Base-by-base conservation (phyloP, 1,284 basidiomycete species). In the Sphagnurus paluster region DNA sequence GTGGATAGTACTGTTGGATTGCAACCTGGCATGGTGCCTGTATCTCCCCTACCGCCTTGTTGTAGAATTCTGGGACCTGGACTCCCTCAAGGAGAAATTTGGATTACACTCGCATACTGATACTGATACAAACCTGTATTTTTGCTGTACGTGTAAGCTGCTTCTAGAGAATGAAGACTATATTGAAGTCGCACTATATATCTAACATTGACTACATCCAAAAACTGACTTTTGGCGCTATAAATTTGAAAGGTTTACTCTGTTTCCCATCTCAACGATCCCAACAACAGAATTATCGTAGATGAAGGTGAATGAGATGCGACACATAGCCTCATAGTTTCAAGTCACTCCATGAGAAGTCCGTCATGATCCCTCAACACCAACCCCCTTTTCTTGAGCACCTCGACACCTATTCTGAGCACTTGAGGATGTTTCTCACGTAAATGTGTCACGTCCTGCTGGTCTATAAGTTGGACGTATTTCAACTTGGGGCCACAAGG, bases 61-160 rank as follows among this genome's bases (percentile, higher is more conserved):
- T 4, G 90, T 93, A 39, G 93, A 97, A 66, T 96, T 96, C 63
- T 96, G 90, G 84, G 88, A 90, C 55, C 77, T 93, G 20, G 87
- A 90, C 55, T 71, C 76, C 38, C 74, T 97, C 36, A 85, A 83
- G 47, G 93, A 96, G 64, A 95, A 93, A 67, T 83, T 83, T 46
- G 75, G 92, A 54, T 72, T 88, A 44, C 77, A 88, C 56, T 87
- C 82, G 4, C 82, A 83, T 42, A 90, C 86, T 2, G 72, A 4
- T 33, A 16, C 14, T 14, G 14, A 7, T 2, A 33, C 14, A 14
- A n/a, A 33, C 17, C 17, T 32, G 25, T 33, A 3, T 33, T 14
- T 14, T 33, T 33, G 5, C 17, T 33, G 13, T 33, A 33, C 17
- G 16, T 11, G 21, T 33, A n/a, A n/a, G n/a, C n/a, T n/a, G n/a